Base-by-base conservation (phyloP, 2,329 filamentous ascomycete genomes). In the Laburnicola sp. region DNA sequence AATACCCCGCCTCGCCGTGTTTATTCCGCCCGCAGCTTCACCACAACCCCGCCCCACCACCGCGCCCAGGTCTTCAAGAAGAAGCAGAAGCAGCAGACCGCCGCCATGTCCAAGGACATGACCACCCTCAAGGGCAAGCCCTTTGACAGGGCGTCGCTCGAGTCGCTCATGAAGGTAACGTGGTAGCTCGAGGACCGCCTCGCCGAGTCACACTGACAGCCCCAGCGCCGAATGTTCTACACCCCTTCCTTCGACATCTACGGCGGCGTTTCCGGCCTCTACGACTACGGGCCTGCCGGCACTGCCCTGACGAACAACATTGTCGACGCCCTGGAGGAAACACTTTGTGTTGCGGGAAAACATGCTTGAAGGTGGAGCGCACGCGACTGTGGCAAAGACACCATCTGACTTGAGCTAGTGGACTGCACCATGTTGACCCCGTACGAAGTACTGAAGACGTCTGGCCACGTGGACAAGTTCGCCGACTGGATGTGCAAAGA, bases 401-500 rank as follows among this genome's bases (percentile, higher is more conserved):
- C 40, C 28, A 40, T 34, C 64, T 68, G 56, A 66, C 58, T 38
- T 4, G 27, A 36, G 6, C 25, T 40, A 64, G 86, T 96, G 59
- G 92, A 96, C 78, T 96, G 91, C 78, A 94, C 89, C 34, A 94
- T 93, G 76, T 76, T 99, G 69, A 99, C 94, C 35, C 94, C 94
- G 30, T 86, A 94, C 67, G 89, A 94, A 41, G 90, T 99, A 32
- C 84, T 99, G 69, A 96, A 97, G 82, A 96, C 93, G 2, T 77
- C 75, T 73, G 94, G 94, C 58, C 94, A 99, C 77, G 94, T 97
- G 60, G 93, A 97, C 75, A 96, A 96, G 76, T 97, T 97, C 70
- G 89, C 91, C 75, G 93, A 97, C 75, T 97, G 89, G 90, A 97
- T 97, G 92, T 96, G 90, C 86, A 96, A 96, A 76, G 94, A 99